Percentiles rank a stretch among this genome's conserved stretches.
These are phyloP conservation scores for Escovopsis sp. DNA, from an alignment of 2,329 filamentous ascomycete genomes.

Conservation along the genomic window DNA sequence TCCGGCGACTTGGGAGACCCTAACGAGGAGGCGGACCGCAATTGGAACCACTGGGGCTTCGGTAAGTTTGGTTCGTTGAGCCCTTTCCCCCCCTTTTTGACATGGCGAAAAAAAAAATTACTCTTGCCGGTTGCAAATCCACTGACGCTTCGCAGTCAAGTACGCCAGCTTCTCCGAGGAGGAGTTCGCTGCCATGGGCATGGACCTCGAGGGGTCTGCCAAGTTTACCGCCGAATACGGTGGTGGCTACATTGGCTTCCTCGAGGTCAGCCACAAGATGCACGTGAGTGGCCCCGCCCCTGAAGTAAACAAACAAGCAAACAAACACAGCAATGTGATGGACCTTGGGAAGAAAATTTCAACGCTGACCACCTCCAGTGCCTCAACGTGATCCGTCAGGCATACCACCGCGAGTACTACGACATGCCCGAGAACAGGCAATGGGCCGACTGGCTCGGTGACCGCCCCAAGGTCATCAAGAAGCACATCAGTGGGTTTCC, in stretches of 20 bases:
- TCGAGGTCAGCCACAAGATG: slow-evolving; percentile 2
- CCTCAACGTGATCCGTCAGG: slow-evolving; percentile 1
- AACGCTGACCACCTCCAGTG: too few species aligned
- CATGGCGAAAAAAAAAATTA: too few species aligned
- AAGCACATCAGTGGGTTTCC: neutral
- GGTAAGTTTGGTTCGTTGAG: slow-evolving; percentile 2
- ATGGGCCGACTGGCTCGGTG: slow-evolving; percentile 1
- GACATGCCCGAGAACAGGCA: slow-evolving; percentile 1
- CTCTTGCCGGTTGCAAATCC: too few species aligned
- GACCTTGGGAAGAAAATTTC: too few species aligned
- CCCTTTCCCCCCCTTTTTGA: neutral
- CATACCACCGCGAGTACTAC: slow-evolving; percentile 1
- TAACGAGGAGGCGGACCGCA: slow-evolving; percentile 1
- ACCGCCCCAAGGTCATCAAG: neutral
- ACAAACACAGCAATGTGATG: too few species aligned
- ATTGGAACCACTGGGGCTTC: slow-evolving; percentile 2
- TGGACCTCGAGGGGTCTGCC: slow-evolving; percentile 1
- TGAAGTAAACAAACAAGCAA: too few species aligned
- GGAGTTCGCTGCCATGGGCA: slow-evolving; percentile 1
- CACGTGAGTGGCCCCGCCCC: neutral
- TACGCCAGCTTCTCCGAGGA: slow-evolving; percentile 1
- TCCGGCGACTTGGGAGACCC: slow-evolving; percentile 1
- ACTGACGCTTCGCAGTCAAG: neutral
- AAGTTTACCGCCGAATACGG: slow-evolving; percentile 1
- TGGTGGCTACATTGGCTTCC: slow-evolving; percentile 1